A percentile compares a stretch with the other conserved stretches of the same genome.
Conservation (phyloP, 2,329 filamentous ascomycete species). For the Penicillium sclerotiorum region DNA sequence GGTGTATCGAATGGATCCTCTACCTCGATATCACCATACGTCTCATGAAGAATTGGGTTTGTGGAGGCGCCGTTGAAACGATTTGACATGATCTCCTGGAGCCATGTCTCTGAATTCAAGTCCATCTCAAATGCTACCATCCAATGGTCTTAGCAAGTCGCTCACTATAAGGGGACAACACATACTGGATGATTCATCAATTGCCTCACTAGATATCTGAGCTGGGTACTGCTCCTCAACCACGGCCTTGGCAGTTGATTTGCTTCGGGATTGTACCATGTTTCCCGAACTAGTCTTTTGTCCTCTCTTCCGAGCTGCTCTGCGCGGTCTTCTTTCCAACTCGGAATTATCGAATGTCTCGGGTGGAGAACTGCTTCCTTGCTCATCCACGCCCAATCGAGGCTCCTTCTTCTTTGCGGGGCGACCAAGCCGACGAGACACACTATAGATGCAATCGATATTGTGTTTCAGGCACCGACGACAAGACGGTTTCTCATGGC, state of each 20-base stretch:
- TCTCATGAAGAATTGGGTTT: not conserved
- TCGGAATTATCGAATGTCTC: slow-evolving; percentile 2
- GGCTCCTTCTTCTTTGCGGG: slow-evolving; percentile 35
- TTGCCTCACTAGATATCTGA: not conserved
- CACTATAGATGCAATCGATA: slow-evolving; percentile 39
- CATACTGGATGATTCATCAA: not conserved
- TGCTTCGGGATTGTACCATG: not conserved
- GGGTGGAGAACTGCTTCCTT: not conserved
- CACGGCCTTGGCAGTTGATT: not conserved
- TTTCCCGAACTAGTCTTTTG: not conserved
- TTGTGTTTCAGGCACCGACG: slow-evolving; percentile 38
- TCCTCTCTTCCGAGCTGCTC: slow-evolving; percentile 4
- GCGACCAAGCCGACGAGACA: slow-evolving; percentile 37
- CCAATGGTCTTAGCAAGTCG: not conserved
- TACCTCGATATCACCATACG: slow-evolving; percentile 5
- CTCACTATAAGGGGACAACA: too few relatives aligned
- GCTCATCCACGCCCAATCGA: not conserved
- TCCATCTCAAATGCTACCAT: not conserved
- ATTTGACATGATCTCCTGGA: slow-evolving; percentile 31
- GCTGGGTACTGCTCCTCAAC: not conserved
- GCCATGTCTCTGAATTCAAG: slow-evolving; percentile 22
- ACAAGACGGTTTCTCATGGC: slow-evolving; percentile 40
- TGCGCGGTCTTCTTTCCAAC: slow-evolving; percentile 5
- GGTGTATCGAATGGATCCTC: slow-evolving; percentile 4
- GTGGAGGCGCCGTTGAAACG: slow-evolving; percentile 2